Base-by-base conservation (phyloP, 2,329 filamentous ascomycete species). In the Pseudocercospora fuligena region DNA sequence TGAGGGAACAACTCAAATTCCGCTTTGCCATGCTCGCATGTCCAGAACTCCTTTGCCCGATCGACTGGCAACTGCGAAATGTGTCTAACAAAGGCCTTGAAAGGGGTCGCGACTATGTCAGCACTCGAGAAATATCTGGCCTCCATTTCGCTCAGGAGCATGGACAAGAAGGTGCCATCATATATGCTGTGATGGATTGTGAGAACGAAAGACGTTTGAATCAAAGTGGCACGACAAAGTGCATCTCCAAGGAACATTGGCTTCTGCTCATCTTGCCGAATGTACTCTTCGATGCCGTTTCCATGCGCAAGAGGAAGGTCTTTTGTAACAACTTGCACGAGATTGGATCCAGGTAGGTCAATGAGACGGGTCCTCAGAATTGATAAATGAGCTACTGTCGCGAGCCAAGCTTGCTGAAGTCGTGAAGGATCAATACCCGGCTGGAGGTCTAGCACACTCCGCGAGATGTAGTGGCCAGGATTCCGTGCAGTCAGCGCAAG, bases 401-500 rank as follows among this genome's bases (percentile, higher is more conserved):
- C 19, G 14, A 53, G 25, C 16, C 57, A 64, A 78, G 74, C 16
- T 79, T 81, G 4, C 62, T 78, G 74, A 23, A 81, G 73, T 9
- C 65, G 74, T 5, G 74, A 53, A 1, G 79, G 71, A 12, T 75
- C 74, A 54, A 80, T 75, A 1, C 77, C 57, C 11, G 29, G 19
- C 25, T 59, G 40, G n/a, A 69, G 40, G 16, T 60, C 21, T 6
- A 65, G 40, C 12, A 66, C 61, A 31, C 49, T 63, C 29, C 84
- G 84, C 1, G 83, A 83, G 1, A 87, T 80, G 51, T 87, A 88
- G 0, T 84, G 82, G 33, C 84, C 84, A 33, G 80, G 79, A 25
- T 82, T 78, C 70, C 84, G 85, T 61, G 81, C 79, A 3, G 85
- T 84, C 6, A 88, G 73, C 0, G 85, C 83, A 78, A 88, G 83